Conservation (phyloP, 2,329 filamentous ascomycete genomes). For the Leptographium flavum region DNA sequence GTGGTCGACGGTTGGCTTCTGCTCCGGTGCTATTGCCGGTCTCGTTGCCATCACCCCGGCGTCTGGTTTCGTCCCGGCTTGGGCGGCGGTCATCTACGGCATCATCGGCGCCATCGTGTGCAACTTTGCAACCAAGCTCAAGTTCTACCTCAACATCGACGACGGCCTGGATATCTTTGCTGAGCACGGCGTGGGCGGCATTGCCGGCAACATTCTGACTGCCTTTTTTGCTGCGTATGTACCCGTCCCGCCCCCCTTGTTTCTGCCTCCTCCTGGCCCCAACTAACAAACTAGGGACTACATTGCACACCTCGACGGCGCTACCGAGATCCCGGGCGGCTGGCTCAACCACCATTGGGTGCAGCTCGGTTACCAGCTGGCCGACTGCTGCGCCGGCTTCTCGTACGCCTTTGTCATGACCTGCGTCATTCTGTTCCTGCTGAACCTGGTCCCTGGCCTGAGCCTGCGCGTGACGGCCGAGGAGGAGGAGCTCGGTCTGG, state of each 20-base stretch:
- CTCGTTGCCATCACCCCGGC: constrained; percentile 79
- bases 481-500: constrained; percentile 55
- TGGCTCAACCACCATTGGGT: constrained; percentile 60
- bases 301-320: constrained; percentile 61
- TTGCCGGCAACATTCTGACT: constrained; percentile 66
- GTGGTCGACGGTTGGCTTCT: constrained; percentile 90
- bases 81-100: constrained; percentile 44
- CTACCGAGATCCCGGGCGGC: constrained; percentile 41
- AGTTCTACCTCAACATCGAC: constrained; percentile 60
- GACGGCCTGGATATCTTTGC: constrained; percentile 86
- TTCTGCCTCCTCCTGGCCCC: background rate
- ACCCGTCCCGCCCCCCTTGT: background rate
- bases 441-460: constrained; percentile 58
- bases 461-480: constrained; percentile 52
- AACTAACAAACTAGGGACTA: constrained; percentile 35
- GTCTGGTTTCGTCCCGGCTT: constrained; percentile 63
- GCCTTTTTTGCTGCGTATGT: constrained; percentile 59
- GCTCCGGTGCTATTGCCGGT: constrained; percentile 75
- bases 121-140: constrained; percentile 81
- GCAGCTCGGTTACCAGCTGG: constrained; percentile 58
- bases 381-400: constrained; percentile 50
- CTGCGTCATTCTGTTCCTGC: constrained; percentile 53
- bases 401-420: constrained; percentile 54
- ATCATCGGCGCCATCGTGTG: constrained; percentile 48
- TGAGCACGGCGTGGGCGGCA: constrained; percentile 74